Evolutionary conservation across 768 basidiomycete species (phyloP), one percentile per base, ranked within the genome.

Genomic region (Mycena galopus): DNA sequence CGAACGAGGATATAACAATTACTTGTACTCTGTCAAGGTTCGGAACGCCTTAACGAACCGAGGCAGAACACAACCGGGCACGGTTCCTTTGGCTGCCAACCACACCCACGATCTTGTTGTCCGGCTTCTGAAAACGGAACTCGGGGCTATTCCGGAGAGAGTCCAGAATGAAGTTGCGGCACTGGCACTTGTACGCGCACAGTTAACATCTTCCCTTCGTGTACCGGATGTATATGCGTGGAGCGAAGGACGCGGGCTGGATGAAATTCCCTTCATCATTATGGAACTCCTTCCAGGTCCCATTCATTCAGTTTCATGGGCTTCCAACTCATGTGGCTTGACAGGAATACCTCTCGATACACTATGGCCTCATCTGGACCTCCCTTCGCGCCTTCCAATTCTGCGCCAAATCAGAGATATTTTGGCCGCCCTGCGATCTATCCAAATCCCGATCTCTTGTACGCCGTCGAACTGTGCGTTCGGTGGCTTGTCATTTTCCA

Each of bases 141-240:
- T 72, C 17, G 65, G 65, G 4, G 65, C 32, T 4, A 37, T 72
- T 29, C 59, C 39, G 23, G 71, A 72, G 59, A 60, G 71, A 66
- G 65, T 67, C 7, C 65, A 67, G 65, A 67, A 72, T 53, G 71
- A 72, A 44, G 71, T 72, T 23, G 71, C 71, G 17, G 71, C 64
- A 14, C 64, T 72, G 47, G 58, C 37, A 19, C 59, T 72, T 33
- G 71, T 50, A 23, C 64, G 71, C 10, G 23, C 58, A 29, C 59
- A 57, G 27, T 33, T 72, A 11, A 16, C 4, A 55, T 27, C 27
- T 3, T 25, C 63, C 6, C 59, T 62, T 33, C 65, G 53, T 32
- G 64, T 72, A 21, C 70, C 70, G n/a, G 58, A 59, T 1, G 65
- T 72, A 32, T 72, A 72, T 62, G 70, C 64, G 3, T 72, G 70